Evolutionary conservation across 2,329 filamentous ascomycete genomes (phyloP), one percentile per base, ranked within the genome.

Genomic region (Botrytis cinerea): DNA sequence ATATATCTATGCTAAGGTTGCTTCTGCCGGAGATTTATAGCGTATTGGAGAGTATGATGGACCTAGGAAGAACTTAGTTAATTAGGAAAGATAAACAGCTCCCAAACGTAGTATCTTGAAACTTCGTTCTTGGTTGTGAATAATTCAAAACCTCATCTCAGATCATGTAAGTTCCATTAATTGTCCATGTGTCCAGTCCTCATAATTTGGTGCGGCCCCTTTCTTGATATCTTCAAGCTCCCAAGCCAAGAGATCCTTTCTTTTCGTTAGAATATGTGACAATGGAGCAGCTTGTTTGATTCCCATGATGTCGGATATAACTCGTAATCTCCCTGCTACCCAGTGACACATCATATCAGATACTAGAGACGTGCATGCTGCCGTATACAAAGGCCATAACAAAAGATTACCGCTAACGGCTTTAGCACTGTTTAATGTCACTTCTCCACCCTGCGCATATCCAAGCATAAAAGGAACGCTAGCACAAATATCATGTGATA

Each of bases 321-420:
- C 75, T 60, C 69, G 73, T 10, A 79, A 69, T 62, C 77, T 72
- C 9, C 76, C 74, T 32, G 74, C 75, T 46, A 79, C 77, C 79
- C 79, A 79, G 10, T 72, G 62, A 1, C 74, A 76, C 77, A 78
- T 78, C 28, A 77, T 43, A 64, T 76, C 75, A 6, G 78, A 77
- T 3, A 78, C 73, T 51, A 77, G 60, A 20, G 73, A 62, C 2
- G 75, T 78, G 16, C 61, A 73, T 4, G 75, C 78, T 10, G 78
- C 79, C 5, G 73, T 74, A 54, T 76, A 80, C 6, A 80, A 51
- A 5, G 79, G 78, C 79, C 79, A 80, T 7, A 80, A 69, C 2
- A 79, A 73, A 2, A 78, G 20, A 64, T 78, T 78, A 4, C 76
- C 78, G 28, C 74, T 75, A 16, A 77, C 74, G 14, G 77, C 74